Conservation (phyloP, 1,284 basidiomycete species). For the Megacollybia platyphylla region DNA sequence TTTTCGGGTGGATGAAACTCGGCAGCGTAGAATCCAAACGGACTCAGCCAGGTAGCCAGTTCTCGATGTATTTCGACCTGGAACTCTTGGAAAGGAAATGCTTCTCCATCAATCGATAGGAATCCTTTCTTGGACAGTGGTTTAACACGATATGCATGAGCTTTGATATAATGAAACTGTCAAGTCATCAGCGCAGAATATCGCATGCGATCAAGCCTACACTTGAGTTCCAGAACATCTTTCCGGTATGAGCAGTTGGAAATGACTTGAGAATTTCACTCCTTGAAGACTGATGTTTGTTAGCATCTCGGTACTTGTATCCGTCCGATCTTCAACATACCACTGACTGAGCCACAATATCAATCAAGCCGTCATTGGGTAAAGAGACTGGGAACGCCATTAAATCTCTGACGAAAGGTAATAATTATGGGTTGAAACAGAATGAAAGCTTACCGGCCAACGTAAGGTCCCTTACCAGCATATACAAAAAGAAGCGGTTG, state of each 20-base stretch:
- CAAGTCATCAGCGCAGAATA: slow-evolving; percentile 1
- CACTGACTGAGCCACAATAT: slow-evolving; percentile 64
- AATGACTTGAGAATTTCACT: slow-evolving; percentile 46
- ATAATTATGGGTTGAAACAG: slow-evolving; percentile 1
- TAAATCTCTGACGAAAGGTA: slow-evolving; percentile 40
- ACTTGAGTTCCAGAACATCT: slow-evolving; percentile 52
- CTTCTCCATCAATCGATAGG: slow-evolving; percentile 76
- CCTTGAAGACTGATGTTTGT: slow-evolving; percentile 35
- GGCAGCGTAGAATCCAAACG: slow-evolving; percentile 51
- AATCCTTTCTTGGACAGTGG: slow-evolving; percentile 43
- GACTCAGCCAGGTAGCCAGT: slow-evolving; percentile 60
- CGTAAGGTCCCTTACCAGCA: slow-evolving; percentile 62
- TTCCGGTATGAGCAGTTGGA: slow-evolving; percentile 58
- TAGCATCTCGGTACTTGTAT: neutral
- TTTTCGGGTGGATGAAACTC: slow-evolving; percentile 22
- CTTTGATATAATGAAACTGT: slow-evolving; percentile 76
- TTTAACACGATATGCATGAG: slow-evolving; percentile 62
- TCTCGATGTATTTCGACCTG: slow-evolving; percentile 74
- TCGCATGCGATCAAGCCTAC: slow-evolving; percentile 23
- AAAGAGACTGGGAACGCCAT: slow-evolving; percentile 82
- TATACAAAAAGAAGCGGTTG: slow-evolving; percentile 62
- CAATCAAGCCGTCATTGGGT: slow-evolving; percentile 72
- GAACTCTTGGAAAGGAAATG: slow-evolving; percentile 30
- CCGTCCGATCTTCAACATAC: slow-evolving; percentile 10
- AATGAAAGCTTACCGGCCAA: slow-evolving; percentile 36